These are phyloP conservation scores for Sphaerosporella brunnea DNA, from an alignment of 495 filamentous ascomycete genomes.

Conservation along the genomic window DNA sequence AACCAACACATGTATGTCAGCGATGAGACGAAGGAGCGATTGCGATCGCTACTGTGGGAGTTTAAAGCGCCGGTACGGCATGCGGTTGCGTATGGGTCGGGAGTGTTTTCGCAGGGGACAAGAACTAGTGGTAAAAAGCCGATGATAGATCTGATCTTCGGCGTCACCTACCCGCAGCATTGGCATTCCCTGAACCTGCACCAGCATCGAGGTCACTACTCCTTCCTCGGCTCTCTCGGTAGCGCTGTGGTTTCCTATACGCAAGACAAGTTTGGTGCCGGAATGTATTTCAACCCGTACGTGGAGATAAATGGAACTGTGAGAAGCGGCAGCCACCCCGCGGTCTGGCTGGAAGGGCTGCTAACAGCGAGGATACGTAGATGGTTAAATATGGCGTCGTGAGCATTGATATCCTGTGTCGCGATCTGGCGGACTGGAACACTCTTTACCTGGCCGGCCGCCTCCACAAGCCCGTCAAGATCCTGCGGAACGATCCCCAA, in stretches of 20 bases:
- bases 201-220: conserved; percentile 87
- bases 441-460: conserved; percentile 87
- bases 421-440: conserved; percentile 73
- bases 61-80: conserved; percentile 88
- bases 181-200: conserved; percentile 85
- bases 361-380: conserved; percentile 8
- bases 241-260: conserved; percentile 65
- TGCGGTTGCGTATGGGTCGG: conserved; percentile 92
- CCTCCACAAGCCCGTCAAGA: conserved; percentile 94
- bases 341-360: too few relatives aligned
- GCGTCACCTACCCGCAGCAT: conserved; percentile 84
- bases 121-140: conserved; percentile 35
- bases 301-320: conserved; percentile 79
- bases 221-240: conserved; percentile 62
- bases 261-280: conserved; percentile 77
- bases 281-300: conserved; percentile 94
- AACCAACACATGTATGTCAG: conserved; percentile 94
- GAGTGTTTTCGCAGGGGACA: conserved; percentile 73
- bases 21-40: conserved; percentile 75
- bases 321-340: too few relatives aligned
- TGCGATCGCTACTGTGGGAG: conserved; percentile 78
- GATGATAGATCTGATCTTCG: conserved; percentile 99
- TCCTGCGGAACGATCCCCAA: conserved; percentile 77
- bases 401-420: conserved; percentile 70
- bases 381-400: conserved; percentile 96